Percentiles rank a stretch among this genome's conserved stretches.
Evolutionary conservation across 1,139 yeast species (phyloP).

Genomic region (Sugiyamaella neomexicana): DNA sequence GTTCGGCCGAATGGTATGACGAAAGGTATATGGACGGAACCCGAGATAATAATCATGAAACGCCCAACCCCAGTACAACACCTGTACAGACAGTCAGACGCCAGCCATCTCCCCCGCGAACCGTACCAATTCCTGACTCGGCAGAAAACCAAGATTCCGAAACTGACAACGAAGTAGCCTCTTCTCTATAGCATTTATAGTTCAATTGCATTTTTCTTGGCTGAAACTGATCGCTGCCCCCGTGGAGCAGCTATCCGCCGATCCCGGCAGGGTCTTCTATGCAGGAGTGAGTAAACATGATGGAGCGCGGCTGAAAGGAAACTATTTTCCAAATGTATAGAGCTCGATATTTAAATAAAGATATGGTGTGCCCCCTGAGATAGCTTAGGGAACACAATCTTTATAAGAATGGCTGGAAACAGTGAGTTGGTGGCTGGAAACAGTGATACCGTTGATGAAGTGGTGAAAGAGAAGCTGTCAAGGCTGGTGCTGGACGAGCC

Average conservation of each 20-base stretch:
- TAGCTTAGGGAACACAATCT: not conserved
- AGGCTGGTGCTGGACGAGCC: not conserved
- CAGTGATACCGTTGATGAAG: not conserved
- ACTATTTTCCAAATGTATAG: not conserved
- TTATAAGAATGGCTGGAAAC: not conserved
- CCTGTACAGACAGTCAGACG: not conserved
- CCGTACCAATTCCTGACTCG: conserved; percentile 3
- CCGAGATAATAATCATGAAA: conserved; percentile 79
- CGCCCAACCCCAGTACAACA: not conserved
- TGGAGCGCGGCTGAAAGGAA: not conserved
- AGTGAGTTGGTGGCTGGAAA: not conserved
- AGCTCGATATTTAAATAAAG: not conserved
- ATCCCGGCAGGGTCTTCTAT: not conserved
- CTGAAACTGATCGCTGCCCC: not conserved
- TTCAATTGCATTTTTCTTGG: not conserved
- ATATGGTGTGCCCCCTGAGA: not conserved
- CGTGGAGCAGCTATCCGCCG: not conserved
- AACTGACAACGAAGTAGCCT: conserved; percentile 2
- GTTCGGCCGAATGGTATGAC: conserved; percentile 16
- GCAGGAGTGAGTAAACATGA: conserved; percentile 7
- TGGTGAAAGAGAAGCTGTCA: not conserved
- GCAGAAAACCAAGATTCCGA: not conserved
- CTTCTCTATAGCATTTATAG: conserved; percentile 4
- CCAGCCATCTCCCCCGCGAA: not conserved
- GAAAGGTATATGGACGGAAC: conserved; percentile 36